Evolutionary conservation across 202 grass and related monocot species (phyloP), one percentile per base, ranked within the genome.

Genomic region (Alloteropsis angusta): DNA sequence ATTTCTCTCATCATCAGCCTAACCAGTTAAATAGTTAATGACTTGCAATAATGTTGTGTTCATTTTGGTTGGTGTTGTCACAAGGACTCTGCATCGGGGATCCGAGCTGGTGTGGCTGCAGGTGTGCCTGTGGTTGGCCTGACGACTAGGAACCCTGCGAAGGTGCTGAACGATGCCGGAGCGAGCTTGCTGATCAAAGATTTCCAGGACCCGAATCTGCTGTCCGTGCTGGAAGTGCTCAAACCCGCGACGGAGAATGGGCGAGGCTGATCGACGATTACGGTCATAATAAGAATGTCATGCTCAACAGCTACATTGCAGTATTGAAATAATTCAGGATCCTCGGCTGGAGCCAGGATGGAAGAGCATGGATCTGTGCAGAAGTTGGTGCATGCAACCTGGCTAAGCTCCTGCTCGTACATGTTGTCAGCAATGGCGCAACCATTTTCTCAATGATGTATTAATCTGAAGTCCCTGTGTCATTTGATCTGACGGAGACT

Each of bases 71-170:
- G 17, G 0, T 72, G 38, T n/a, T 75, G 28, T 63, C 0, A 42
- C 0, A 42, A 97, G 95, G 95, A 97, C 74, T 97, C 91, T 6
- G 69, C 87, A 3, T 97, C 95, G 5, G 95, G 95, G 41, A 54
- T 90, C 53, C 84, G 74, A 78, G 95, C 95, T 7, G 94, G 91
- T 52, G 89, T 94, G 36, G 91, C 89, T 54, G 94, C 94, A 14
- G 85, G 87, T 5, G 87, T 97, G 75, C 65, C 85, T 12, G 95
- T 94, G 70, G 83, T 90, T 43, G 91, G 85, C 9, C 49, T 97
- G 62, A 74, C 80, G 22, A 90, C 78, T 7, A 82, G 95, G 82
- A 97, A 97, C 74, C 91, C 95, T 50, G 91, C 87, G 67, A 87
- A 88, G 39, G 85, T 53, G 58, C 80, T 97, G 17, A 74, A 15